Conservation (phyloP, 306 rosid genomes). For the Cucurbita ficifolia region DNA sequence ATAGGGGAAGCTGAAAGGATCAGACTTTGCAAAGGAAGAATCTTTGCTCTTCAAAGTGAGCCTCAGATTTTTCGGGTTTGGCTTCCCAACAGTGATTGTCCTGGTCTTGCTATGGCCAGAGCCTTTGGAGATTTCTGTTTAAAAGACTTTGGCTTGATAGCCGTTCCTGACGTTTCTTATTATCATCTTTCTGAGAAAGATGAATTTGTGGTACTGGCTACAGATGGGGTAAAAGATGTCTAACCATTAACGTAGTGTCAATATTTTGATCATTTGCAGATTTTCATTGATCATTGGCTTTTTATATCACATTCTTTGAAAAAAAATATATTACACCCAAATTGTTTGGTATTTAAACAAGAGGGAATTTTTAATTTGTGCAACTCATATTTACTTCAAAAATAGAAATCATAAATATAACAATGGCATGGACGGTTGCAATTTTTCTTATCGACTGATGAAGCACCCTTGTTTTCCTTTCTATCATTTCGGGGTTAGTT, state of each 20-base stretch:
- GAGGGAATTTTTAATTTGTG: not conserved
- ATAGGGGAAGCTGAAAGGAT: conserved; percentile 78
- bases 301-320: not conserved
- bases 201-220: conserved; percentile 66
- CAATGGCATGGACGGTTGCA: no score
- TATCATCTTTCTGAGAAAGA: conserved; percentile 39
- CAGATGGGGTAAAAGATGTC: conserved; percentile 64
- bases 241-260: not conserved
- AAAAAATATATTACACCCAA: no score
- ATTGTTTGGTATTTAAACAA: not conserved
- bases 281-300: not conserved
- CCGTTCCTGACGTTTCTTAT: conserved; percentile 50
- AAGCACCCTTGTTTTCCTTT: not conserved
- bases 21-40: conserved; percentile 52
- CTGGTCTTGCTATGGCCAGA: conserved; percentile 89
- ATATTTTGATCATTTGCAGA: not conserved
- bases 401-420: no score
- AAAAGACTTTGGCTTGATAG: conserved; percentile 62
- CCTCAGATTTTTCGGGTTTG: conserved; percentile 55
- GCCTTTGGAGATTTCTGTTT: conserved; percentile 85
- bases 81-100: conserved; percentile 59
- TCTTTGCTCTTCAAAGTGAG: conserved; percentile 49
- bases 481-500: not conserved
- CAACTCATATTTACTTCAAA: no score
- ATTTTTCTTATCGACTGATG: not conserved